Conservation (phyloP, 2,329 filamentous ascomycete genomes). For the Sporothrix inflata region DNA sequence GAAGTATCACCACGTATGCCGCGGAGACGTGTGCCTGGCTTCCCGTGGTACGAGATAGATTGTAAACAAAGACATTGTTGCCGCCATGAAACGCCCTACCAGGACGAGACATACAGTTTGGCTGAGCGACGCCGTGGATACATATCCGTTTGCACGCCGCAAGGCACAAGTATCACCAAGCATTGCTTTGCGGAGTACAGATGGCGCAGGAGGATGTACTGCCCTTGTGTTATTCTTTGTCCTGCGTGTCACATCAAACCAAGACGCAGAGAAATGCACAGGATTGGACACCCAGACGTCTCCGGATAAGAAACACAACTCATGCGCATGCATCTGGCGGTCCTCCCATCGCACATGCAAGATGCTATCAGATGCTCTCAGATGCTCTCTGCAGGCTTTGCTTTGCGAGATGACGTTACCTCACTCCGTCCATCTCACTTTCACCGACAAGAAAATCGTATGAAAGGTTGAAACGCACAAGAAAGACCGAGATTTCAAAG, state of each 20-base stretch:
- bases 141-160: neutral
- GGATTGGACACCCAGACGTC: neutral
- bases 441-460: neutral
- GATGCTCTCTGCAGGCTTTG: neutral
- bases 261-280: neutral
- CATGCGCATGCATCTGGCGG: neutral
- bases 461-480: neutral
- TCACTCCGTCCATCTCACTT: neutral
- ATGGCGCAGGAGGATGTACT: too few relatives aligned
- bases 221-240: too few relatives aligned
- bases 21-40: neutral
- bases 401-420: neutral
- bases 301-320: neutral
- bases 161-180: neutral
- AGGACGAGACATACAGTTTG: neutral
- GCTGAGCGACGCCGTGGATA: neutral
- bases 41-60: neutral
- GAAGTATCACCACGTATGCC: neutral
- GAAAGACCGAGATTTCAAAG: neutral
- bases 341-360: neutral
- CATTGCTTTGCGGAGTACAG: too few relatives aligned
- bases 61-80: slow-evolving; percentile 9
- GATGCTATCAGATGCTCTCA: too few relatives aligned
- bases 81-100: neutral
- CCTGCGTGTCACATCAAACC: neutral